Evolutionary conservation across 1,284 basidiomycete genomes (phyloP).

Genomic region (Thecaphora frezii): DNA sequence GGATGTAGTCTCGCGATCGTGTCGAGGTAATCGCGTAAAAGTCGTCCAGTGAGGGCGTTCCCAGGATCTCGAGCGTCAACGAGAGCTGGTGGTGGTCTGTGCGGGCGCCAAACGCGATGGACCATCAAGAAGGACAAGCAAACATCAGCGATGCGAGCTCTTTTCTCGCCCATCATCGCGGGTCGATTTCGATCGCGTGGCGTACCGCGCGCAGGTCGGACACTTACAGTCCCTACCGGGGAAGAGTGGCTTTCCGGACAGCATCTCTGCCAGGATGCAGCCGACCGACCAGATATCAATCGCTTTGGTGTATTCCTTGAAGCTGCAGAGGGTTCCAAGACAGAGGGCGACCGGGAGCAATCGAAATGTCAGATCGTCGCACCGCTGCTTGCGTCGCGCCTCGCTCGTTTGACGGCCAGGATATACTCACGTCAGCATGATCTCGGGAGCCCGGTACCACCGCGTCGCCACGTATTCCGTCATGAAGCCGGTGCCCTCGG

Average conservation of each 20-base stretch:
- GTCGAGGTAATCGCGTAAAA: conserved; percentile 74
- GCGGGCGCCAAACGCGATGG: too few relatives aligned
- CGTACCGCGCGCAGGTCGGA: too few relatives aligned
- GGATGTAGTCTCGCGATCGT: conserved; percentile 85
- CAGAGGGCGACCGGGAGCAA: too few relatives aligned
- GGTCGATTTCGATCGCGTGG: too few relatives aligned
- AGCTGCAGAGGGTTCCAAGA: conserved; percentile 6
- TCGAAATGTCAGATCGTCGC: not conserved
- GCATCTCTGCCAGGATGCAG: conserved; percentile 92
- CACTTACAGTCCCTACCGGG: conserved; percentile 66
- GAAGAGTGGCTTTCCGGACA: conserved; percentile 84
- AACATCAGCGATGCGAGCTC: too few relatives aligned
- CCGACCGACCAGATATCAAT: conserved; percentile 79
- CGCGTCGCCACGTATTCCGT: conserved; percentile 59
- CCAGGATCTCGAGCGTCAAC: conserved; percentile 66
- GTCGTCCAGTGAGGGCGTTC: conserved; percentile 67
- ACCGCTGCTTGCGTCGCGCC: not conserved
- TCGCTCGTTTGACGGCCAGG: not conserved
- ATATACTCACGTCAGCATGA: conserved; percentile 53
- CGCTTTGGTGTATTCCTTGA: conserved; percentile 60
- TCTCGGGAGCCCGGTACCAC: conserved; percentile 58
- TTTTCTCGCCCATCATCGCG: too few relatives aligned
- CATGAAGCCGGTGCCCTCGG: conserved; percentile 57
- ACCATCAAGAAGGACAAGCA: not conserved
- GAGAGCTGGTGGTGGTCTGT: conserved; percentile 65